These are phyloP conservation scores for Diplosphaera chodatii DNA, from an alignment of 139 green algal genomes.

Conservation along the genomic window DNA sequence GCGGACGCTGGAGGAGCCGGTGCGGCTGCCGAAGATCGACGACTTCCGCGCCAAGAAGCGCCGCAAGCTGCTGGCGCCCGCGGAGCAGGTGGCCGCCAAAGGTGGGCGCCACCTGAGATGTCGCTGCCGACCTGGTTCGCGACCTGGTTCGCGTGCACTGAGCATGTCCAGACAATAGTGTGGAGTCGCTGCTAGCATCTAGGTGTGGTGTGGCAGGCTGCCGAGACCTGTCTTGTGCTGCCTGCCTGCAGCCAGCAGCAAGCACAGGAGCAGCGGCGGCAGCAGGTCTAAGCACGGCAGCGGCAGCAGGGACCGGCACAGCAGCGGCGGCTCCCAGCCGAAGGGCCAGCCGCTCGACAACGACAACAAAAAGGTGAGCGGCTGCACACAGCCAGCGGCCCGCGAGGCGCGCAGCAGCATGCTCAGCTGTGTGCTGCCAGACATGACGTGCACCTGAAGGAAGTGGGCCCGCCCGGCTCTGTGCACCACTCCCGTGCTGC, in stretches of 20 bases:
- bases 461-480: no score
- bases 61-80: not conserved
- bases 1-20: not conserved
- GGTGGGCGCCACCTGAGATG: not conserved
- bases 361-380: not conserved
- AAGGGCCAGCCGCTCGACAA: not conserved
- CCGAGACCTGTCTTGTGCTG: slow-evolving; percentile 2
- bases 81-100: not conserved
- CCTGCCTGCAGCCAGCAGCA: slow-evolving; percentile 4
- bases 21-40: not conserved
- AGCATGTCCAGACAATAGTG: no score
- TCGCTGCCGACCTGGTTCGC: not conserved
- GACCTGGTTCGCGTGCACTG: not conserved
- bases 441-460: no score
- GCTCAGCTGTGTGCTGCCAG: no score
- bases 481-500: no score
- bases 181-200: no score
- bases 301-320: not conserved
- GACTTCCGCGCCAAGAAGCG: not conserved
- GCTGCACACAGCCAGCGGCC: slow-evolving; percentile 1
- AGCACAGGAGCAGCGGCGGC: not conserved
- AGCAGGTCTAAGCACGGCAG: not conserved
- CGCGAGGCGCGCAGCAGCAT: no score
- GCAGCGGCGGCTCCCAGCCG: slow-evolving; percentile 2
- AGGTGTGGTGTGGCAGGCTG: no score